Evolutionary conservation across 2,329 filamentous ascomycete species (phyloP).

Genomic region (Clathrospora elynae): DNA sequence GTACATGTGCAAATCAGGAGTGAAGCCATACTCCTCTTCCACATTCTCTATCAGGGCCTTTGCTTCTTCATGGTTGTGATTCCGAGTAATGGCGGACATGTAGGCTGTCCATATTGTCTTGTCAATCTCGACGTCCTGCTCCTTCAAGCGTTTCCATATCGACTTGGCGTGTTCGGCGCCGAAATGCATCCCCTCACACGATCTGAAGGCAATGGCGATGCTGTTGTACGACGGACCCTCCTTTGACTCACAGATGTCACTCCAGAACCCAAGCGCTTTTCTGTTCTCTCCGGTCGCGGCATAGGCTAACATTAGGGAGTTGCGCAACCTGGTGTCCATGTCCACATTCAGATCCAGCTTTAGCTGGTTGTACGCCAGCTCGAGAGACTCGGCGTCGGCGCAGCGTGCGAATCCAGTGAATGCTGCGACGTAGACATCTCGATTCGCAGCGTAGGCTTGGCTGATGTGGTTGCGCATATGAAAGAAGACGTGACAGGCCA

Average conservation of each 20-base stretch:
- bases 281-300: conserved; percentile 68
- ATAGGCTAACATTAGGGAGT: conserved; percentile 87
- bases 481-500: conserved; percentile 84
- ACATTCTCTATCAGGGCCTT: conserved; percentile 69
- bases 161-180: conserved; percentile 55
- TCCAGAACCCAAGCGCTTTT: conserved; percentile 79
- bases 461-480: conserved; percentile 86
- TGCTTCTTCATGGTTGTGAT: conserved; percentile 71
- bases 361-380: conserved; percentile 86
- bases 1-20: conserved; percentile 73
- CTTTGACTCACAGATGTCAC: conserved; percentile 77
- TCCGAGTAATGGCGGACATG: conserved; percentile 73
- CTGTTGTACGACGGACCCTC: conserved; percentile 86
- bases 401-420: conserved; percentile 74
- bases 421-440: conserved; percentile 76
- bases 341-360: conserved; percentile 88
- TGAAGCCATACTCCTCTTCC: conserved; percentile 67
- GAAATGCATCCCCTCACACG: conserved; percentile 67
- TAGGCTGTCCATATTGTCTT: conserved; percentile 76
- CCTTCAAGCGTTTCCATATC: conserved; percentile 72
- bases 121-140: conserved; percentile 80
- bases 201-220: conserved; percentile 78
- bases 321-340: conserved; percentile 75
- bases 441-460: conserved; percentile 66
- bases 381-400: conserved; percentile 67